Evolutionary conservation across 805 yeast genomes (phyloP).

Genomic region (Tetrapisispora fleetii): DNA sequence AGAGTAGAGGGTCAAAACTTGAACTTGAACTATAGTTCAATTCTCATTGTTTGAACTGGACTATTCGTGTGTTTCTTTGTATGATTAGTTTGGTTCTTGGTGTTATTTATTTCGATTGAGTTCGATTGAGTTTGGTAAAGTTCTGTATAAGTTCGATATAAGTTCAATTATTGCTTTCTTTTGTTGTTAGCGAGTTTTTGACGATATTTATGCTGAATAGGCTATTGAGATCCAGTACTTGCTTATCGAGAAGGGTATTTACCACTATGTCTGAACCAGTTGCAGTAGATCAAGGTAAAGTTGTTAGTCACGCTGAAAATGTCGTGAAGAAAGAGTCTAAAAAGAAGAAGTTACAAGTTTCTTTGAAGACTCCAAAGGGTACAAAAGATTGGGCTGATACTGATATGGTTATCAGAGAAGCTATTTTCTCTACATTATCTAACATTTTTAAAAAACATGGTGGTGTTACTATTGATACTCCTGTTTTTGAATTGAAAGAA

Average conservation of each 20-base stretch:
- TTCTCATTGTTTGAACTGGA: no score
- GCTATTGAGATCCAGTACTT: constrained; percentile 1
- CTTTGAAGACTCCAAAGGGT: constrained; percentile 92
- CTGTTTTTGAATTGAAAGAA: constrained; percentile 93
- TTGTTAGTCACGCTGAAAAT: constrained; percentile 4
- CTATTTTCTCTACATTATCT: constrained; percentile 65
- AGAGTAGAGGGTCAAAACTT: no score
- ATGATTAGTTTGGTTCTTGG: neutral
- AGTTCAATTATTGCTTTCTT: no score
- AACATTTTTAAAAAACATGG: constrained; percentile 87
- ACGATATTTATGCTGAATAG: constrained; percentile 6
- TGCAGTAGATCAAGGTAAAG: constrained; percentile 5
- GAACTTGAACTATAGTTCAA: no score
- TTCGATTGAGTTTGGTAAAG: no score
- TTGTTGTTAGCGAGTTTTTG: no score
- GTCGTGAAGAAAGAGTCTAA: constrained; percentile 8
- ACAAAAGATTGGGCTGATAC: constrained; percentile 98
- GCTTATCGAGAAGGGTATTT: constrained; percentile 2
- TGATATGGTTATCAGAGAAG: constrained; percentile 92
- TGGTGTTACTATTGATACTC: constrained; percentile 96
- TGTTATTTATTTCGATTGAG: neutral
- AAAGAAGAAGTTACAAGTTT: constrained; percentile 48
- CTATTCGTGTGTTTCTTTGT: neutral
- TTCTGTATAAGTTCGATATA: no score
- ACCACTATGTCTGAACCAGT: constrained; percentile 14